These are phyloP conservation scores for Melampsora abietis-canadensis DNA, from an alignment of 1,284 basidiomycete species.

Conservation along the genomic window DNA sequence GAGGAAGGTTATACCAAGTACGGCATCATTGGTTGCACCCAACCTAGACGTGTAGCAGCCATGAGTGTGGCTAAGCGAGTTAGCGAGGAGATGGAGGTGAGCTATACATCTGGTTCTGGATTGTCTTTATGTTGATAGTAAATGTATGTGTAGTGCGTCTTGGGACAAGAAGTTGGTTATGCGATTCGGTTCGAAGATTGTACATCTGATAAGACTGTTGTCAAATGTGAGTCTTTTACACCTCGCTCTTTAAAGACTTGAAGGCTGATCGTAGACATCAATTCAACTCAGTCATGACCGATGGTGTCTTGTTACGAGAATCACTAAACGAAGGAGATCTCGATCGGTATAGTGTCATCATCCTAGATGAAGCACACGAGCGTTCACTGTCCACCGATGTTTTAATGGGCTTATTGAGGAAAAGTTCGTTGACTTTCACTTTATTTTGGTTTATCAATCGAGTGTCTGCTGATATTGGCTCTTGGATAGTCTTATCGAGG, in stretches of 20 bases:
- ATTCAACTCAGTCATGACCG: conserved; percentile 67
- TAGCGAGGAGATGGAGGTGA: conserved; percentile 78
- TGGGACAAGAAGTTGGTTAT: conserved; percentile 86
- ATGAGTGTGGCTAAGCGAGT: conserved; percentile 99
- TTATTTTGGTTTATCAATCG: not conserved
- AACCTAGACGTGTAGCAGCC: conserved; percentile 92
- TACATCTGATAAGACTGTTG: conserved; percentile 83
- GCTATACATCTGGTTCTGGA: conserved; percentile 51
- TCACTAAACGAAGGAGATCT: conserved; percentile 92
- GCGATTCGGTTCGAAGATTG: conserved; percentile 98
- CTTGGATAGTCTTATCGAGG: conserved; percentile 72
- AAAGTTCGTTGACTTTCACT: conserved; percentile 64
- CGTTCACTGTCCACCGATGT: conserved; percentile 93
- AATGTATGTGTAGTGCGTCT: conserved; percentile 61
- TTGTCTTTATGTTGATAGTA: not conserved
- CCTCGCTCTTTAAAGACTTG: not conserved
- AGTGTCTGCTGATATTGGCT: conserved; percentile 13
- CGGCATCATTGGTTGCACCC: conserved; percentile 90
- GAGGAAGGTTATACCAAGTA: conserved; percentile 89
- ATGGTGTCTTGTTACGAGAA: conserved; percentile 91
- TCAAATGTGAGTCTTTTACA: conserved; percentile 69
- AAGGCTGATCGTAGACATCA: conserved; percentile 52
- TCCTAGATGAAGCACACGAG: conserved; percentile 95
- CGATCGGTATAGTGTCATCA: conserved; percentile 90
- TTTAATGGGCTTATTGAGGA: conserved; percentile 87